Conservation (phyloP, 371 early-diverging fungal species). For the Umbelopsis sp. region DNA sequence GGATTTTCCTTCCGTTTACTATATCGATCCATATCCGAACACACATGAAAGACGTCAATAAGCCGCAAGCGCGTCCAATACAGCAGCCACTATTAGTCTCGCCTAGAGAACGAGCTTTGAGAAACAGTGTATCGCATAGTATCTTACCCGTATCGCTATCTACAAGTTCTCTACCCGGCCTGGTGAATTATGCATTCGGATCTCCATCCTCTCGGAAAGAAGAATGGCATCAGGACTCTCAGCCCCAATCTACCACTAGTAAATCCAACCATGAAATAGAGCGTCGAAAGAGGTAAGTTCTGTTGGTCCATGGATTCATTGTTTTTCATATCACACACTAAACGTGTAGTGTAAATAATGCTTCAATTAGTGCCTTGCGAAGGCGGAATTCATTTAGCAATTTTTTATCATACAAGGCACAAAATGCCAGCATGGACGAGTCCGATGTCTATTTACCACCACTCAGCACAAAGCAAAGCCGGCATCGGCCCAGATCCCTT, state of each 20-base stretch:
- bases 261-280: slow-evolving; percentile 24
- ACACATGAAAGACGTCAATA: background rate
- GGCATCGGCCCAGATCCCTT: slow-evolving; percentile 50
- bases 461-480: slow-evolving; percentile 20
- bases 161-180: slow-evolving; percentile 33
- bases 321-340: too few relatives aligned
- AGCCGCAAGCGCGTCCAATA: background rate
- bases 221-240: slow-evolving; percentile 30
- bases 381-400: slow-evolving; percentile 53
- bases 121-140: slow-evolving; percentile 24
- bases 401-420: slow-evolving; percentile 35
- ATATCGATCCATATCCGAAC: background rate
- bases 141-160: slow-evolving; percentile 45
- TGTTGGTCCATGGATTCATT: background rate
- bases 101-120: slow-evolving; percentile 48
- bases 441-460: slow-evolving; percentile 1
- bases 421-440: background rate
- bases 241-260: slow-evolving; percentile 9
- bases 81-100: background rate
- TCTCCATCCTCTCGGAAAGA: slow-evolving; percentile 20
- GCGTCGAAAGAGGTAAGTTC: slow-evolving; percentile 4
- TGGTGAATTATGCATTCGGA: slow-evolving; percentile 33
- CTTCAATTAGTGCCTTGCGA: slow-evolving; percentile 22
- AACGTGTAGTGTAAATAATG: too few relatives aligned
- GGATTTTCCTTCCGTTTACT: slow-evolving; percentile 13